Base-by-base conservation (phyloP, 208 protist species). In the Leptomonas pyrrhocoris region DNA sequence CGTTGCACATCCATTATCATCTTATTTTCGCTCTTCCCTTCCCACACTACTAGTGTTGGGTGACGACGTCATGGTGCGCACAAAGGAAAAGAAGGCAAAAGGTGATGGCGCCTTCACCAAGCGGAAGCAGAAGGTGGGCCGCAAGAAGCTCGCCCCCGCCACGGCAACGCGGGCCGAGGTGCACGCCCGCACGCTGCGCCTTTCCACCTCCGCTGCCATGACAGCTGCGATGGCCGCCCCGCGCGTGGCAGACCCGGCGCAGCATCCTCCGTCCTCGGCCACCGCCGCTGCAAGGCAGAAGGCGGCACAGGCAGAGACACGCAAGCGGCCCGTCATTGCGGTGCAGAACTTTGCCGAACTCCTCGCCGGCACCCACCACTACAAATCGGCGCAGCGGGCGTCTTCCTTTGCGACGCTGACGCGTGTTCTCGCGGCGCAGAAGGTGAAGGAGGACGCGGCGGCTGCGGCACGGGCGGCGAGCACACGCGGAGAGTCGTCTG, bases 81-180 rank as follows among this genome's bases (percentile, higher is more conserved):
- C 81, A 16, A 85, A 88, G 71, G 68, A 63, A 23, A 94, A 94
- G 74, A 90, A 89, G 66, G 51, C 68, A 27, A 92, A 92, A 75
- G 90, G 90, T 68, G 90, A 95, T 55, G 85, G 88, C n/a, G 90
- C 90, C 66, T 95, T 95, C 69, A 53, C 67, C 18, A 90, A 49
- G 46, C 77, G 73, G 15, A 92, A 85, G 58, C 90, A 95, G 69
- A 95, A 95, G 57, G 79, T 88, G 18, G 90, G 90, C 5, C 79
- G 87, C 19, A 95, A 95, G 65, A 95, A 95, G 65, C 79, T 95
- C 34, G 83, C 85, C 0, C 90, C 90, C 1, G 90, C 73, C 31
- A 95, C 90, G 0, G 83, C 86, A 3, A 95, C 90, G 15, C 80
- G 81, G 2, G 90, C 90, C 2, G 86, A 95, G 69, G 85, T 95